phyloP scores from a whole-genome alignment of 2,329 filamentous ascomycete genomes.

The Mycosphaerelloides madeirae region DNA sequence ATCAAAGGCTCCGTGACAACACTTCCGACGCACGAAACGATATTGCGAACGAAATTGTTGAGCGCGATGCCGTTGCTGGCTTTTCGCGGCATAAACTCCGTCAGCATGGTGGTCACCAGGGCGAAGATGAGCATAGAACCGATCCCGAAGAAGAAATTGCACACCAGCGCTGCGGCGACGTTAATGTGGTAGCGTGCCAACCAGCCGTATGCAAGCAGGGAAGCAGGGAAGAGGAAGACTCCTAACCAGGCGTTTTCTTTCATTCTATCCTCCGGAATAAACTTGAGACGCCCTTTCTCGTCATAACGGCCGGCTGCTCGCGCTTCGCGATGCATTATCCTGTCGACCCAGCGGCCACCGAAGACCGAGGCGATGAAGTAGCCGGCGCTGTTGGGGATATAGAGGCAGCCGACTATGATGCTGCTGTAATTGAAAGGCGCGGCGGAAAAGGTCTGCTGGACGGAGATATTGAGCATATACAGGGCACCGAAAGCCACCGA shows the following conservation, averaged over 20 bases:
- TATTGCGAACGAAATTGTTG: conserved; percentile 77
- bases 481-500: conserved; percentile 70
- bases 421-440: conserved; percentile 65
- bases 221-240: conserved; percentile 63
- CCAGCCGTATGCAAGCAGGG: conserved; percentile 76
- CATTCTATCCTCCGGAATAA: conserved; percentile 75
- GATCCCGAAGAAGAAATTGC: conserved; percentile 57
- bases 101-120: conserved; percentile 72
- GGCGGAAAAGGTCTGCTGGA: conserved; percentile 64
- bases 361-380: conserved; percentile 65
- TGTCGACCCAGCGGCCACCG: conserved; percentile 73
- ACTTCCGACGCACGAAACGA: conserved; percentile 67
- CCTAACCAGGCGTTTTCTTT: conserved; percentile 76
- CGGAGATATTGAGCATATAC: conserved; percentile 72
- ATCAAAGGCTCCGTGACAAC: conserved; percentile 68
- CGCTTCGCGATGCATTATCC: conserved; percentile 74
- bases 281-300: conserved; percentile 60
- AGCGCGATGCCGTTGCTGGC: conserved; percentile 70
- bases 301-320: conserved; percentile 64
- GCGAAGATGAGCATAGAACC: conserved; percentile 76
- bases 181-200: conserved; percentile 55
- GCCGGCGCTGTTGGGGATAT: conserved; percentile 70
- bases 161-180: conserved; percentile 29
- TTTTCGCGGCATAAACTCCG: conserved; percentile 71
- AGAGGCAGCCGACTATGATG: conserved; percentile 68